These are phyloP conservation scores for Maudiozyma serrabonitensis DNA, from an alignment of 805 yeast genomes.

Conservation along the genomic window DNA sequence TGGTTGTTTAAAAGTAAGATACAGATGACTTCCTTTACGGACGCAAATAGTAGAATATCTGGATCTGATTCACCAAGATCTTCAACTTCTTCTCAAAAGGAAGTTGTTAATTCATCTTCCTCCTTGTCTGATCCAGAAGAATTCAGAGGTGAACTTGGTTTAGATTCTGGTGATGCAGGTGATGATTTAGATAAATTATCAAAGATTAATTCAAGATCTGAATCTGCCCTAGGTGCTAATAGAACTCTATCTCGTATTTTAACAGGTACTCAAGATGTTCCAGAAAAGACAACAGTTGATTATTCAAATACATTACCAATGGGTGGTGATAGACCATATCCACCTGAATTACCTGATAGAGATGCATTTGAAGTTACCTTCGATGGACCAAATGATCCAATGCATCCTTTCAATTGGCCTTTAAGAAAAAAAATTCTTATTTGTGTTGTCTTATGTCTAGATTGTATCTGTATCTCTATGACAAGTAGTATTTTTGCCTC, in stretches of 20 bases:
- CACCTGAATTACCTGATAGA: slow-evolving; percentile 49
- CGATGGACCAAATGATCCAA: slow-evolving; percentile 73
- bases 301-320: slow-evolving; percentile 29
- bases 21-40: background rate
- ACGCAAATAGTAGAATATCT: background rate
- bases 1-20: too few relatives aligned
- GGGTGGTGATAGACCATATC: slow-evolving; percentile 61
- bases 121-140: slow-evolving; percentile 11
- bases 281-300: slow-evolving; percentile 7
- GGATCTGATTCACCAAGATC: slow-evolving; percentile 2
- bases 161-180: background rate
- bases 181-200: slow-evolving; percentile 4
- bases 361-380: slow-evolving; percentile 56
- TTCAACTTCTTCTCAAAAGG: slow-evolving; percentile 4
- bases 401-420: slow-evolving; percentile 75
- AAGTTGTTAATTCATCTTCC: slow-evolving; percentile 2
- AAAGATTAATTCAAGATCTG: slow-evolving; percentile 10
- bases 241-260: slow-evolving; percentile 12
- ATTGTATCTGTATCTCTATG: slow-evolving; percentile 48
- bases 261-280: slow-evolving; percentile 7
- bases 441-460: slow-evolving; percentile 38
- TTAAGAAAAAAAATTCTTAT: slow-evolving; percentile 34
- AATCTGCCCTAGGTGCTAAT: slow-evolving; percentile 7
- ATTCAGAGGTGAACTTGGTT: slow-evolving; percentile 1
- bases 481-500: slow-evolving; percentile 80